phyloP scores from a whole-genome alignment of 352 stramenopile species.

The Globisporangium echinulatum region DNA sequence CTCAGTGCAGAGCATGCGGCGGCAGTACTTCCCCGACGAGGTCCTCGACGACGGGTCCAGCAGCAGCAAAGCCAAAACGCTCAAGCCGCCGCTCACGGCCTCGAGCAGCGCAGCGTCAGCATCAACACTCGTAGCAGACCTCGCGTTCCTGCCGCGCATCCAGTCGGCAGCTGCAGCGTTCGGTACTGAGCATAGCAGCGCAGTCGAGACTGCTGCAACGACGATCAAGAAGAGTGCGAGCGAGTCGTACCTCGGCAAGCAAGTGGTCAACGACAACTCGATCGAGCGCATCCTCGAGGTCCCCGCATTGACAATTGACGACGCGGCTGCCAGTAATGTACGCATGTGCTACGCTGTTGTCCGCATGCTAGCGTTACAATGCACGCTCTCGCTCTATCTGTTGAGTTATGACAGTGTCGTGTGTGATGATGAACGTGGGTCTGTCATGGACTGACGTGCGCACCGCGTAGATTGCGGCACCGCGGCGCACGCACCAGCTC shows the following conservation, averaged over 20 bases:
- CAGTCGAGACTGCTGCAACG: background rate
- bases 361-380: background rate
- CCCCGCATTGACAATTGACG: background rate
- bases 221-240: slow-evolving; percentile 34
- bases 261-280: slow-evolving; percentile 44
- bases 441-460: too few species aligned
- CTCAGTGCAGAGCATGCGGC: slow-evolving; percentile 59
- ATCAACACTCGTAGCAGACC: slow-evolving; percentile 12
- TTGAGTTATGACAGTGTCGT: too few species aligned
- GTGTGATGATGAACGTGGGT: too few species aligned
- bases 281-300: slow-evolving; percentile 49
- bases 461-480: background rate
- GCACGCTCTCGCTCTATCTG: background rate
- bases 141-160: slow-evolving; percentile 21
- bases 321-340: slow-evolving; percentile 3
- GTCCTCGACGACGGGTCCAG: slow-evolving; percentile 42
- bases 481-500: slow-evolving; percentile 53
- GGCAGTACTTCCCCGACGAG: slow-evolving; percentile 73
- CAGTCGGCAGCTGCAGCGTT: slow-evolving; percentile 12
- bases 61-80: slow-evolving; percentile 24
- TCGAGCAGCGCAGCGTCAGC: background rate
- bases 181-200: background rate
- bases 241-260: slow-evolving; percentile 47
- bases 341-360: background rate
- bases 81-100: slow-evolving; percentile 6